Conservation (phyloP, 495 filamentous ascomycete species). For the Bacidia rubella region DNA sequence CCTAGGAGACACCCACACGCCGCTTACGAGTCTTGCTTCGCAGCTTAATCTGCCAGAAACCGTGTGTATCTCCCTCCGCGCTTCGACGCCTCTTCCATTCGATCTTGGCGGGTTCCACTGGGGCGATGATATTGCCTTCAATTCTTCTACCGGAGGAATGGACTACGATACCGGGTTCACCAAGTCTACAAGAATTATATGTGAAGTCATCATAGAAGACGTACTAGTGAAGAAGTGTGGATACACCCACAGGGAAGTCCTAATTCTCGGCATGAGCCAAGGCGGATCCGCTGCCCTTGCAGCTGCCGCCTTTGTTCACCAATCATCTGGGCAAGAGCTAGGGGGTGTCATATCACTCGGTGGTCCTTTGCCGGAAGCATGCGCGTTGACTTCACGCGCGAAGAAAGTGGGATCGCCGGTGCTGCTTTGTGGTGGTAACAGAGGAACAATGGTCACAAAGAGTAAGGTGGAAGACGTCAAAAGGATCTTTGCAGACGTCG, state of each 20-base stretch:
- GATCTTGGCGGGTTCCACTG: slow-evolving; percentile 73
- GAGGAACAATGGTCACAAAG: slow-evolving; percentile 46
- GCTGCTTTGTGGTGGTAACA: slow-evolving; percentile 54
- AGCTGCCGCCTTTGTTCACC: slow-evolving; percentile 26
- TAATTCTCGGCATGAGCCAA: slow-evolving; percentile 79
- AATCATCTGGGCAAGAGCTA: slow-evolving; percentile 15
- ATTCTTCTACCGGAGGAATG: slow-evolving; percentile 35
- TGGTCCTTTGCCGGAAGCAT: slow-evolving; percentile 43
- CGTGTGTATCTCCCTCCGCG: slow-evolving; percentile 60
- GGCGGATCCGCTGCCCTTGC: slow-evolving; percentile 69
- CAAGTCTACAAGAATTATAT: slow-evolving; percentile 35
- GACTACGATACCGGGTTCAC: slow-evolving; percentile 72
- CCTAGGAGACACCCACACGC: slow-evolving; percentile 59
- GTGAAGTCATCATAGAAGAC: slow-evolving; percentile 43
- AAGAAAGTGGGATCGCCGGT: slow-evolving; percentile 55
- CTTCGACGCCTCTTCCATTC: slow-evolving; percentile 57
- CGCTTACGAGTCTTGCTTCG: slow-evolving; percentile 60
- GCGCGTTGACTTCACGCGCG: not conserved
- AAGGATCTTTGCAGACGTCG: slow-evolving; percentile 55
- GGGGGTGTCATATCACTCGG: slow-evolving; percentile 68
- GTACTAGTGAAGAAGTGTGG: slow-evolving; percentile 55
- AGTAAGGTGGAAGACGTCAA: slow-evolving; percentile 48
- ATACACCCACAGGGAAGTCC: slow-evolving; percentile 51
- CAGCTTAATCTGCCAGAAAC: slow-evolving; percentile 72
- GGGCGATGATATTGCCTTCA: slow-evolving; percentile 65